Conservation (phyloP, 2,329 filamentous ascomycete genomes). For the Tolypocladium amazonense region DNA sequence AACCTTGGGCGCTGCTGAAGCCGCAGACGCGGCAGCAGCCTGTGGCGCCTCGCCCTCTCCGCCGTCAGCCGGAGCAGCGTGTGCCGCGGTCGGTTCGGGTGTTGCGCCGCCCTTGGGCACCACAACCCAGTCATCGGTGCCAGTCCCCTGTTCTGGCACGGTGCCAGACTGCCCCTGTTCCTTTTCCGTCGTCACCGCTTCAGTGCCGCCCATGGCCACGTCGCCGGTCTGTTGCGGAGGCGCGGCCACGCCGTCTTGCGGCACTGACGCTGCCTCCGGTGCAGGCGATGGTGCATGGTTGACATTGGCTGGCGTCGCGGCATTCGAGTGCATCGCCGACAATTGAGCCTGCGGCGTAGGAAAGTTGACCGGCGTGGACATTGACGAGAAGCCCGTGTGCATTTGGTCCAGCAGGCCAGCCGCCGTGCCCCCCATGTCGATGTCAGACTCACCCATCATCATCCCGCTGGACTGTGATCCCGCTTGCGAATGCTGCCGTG, state of each 20-base stretch:
- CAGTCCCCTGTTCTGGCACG: constrained; percentile 38
- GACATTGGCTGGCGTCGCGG: constrained; percentile 43
- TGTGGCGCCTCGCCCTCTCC: constrained; percentile 8
- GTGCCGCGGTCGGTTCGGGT: constrained; percentile 19
- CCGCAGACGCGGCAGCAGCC: constrained; percentile 1
- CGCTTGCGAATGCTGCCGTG: constrained; percentile 42
- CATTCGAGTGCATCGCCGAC: constrained; percentile 45
- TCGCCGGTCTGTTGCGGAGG: constrained; percentile 17
- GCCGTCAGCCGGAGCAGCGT: neutral
- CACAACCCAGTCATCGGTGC: constrained; percentile 63
- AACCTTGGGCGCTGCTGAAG: constrained; percentile 29
- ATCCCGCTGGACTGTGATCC: constrained; percentile 46
- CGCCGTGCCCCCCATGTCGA: constrained; percentile 55
- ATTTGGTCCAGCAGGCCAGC: constrained; percentile 59
- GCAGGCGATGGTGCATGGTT: constrained; percentile 35
- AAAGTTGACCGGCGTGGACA: constrained; percentile 49
- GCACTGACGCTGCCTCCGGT: constrained; percentile 11
- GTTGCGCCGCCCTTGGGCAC: constrained; percentile 52
- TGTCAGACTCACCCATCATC: constrained; percentile 48
- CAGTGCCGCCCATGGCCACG: constrained; percentile 43
- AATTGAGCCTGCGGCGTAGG: constrained; percentile 49
- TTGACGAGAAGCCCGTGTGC: constrained; percentile 49
- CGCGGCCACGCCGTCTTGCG: constrained; percentile 7
- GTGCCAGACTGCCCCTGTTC: constrained; percentile 17
- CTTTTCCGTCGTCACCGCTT: constrained; percentile 21